Evolutionary conservation across 208 protist genomes (phyloP), one percentile per base, ranked within the genome.

Genomic region (Cochliopodium minus): DNA sequence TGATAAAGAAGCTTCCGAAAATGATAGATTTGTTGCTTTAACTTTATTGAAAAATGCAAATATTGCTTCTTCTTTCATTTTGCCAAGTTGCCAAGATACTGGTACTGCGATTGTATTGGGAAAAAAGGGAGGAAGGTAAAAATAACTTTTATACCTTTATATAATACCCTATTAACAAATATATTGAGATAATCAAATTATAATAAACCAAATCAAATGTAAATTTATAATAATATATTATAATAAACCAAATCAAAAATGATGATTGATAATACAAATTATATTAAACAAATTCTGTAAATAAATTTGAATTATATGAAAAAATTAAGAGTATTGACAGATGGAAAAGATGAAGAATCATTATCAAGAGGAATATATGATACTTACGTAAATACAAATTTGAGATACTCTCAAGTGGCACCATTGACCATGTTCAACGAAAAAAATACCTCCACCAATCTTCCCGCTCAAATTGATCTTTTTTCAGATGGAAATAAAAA

Each of bases 401-500:
- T 96, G 35, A 82, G 91, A 52, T 96, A 88, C 75, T 89, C 84
- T 51, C 86, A 92, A 61, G 85, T 89, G 62, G 81, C 88, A 11
- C 87, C 87, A 20, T 62, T 90, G 17, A 79, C 72, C 57, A 94
- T 96, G 88, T 96, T 78, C 66, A 79, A 86, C 45, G 90, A 96
- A 76, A 82, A 80, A 60, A 96, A 96, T 74, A 96, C 91, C 1
- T 83, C 82, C 55, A 83, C 67, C 48, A 96, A 96, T 71, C 77
- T 96, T 23, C 91, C 91, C 0, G 91, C 90, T 17, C 88, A 95
- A 78, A 88, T 96, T 60, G 91, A 96, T 46, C 57, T 96, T 35
- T 88, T 86, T 65, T 79, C 89, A 32, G 79, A 88, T 59, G 91
- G 88, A 30, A 77, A 78, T 66, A n/a, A n/a, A n/a, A n/a, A n/a